These are phyloP conservation scores for Colletotrichum lindemuthianum DNA, from an alignment of 2,329 filamentous ascomycete species.

Conservation along the genomic window DNA sequence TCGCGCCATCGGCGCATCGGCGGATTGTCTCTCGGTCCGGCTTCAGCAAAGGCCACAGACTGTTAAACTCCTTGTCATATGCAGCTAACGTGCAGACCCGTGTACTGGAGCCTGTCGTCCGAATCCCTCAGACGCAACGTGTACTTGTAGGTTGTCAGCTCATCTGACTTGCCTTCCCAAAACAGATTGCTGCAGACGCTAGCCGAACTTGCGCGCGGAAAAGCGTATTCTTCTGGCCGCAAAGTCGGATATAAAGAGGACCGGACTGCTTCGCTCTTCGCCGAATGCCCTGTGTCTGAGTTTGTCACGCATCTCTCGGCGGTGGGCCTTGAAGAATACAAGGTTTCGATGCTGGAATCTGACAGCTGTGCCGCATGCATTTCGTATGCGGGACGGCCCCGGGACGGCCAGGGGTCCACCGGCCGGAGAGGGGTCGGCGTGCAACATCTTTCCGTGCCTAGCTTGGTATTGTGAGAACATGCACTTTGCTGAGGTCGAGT, in stretches of 20 bases:
- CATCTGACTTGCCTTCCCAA: background rate
- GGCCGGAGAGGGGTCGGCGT: constrained; percentile 12
- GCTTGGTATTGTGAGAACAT: too few relatives aligned
- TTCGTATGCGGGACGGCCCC: constrained; percentile 18
- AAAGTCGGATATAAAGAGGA: background rate
- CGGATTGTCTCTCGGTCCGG: too few relatives aligned
- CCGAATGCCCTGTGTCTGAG: too few relatives aligned
- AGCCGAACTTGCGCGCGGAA: too few relatives aligned
- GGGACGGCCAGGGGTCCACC: constrained; percentile 11
- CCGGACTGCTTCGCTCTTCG: background rate
- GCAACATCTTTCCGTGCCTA: too few relatives aligned
- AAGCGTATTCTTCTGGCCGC: constrained; percentile 1
- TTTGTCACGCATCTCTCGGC: background rate
- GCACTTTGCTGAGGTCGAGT: too few relatives aligned
- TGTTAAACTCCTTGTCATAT: too few relatives aligned
- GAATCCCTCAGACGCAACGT: background rate
- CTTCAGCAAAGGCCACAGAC: too few relatives aligned
- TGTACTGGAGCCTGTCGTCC: background rate
- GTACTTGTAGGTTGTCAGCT: background rate
- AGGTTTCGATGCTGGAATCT: constrained; percentile 19
- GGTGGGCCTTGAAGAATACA: constrained; percentile 11
- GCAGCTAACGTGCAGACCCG: too few relatives aligned
- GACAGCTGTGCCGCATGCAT: constrained; percentile 26
- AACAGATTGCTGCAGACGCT: too few relatives aligned
- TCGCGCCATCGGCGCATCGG: too few relatives aligned